Base-by-base conservation (phyloP, 2,329 filamentous ascomycete species). In the Sporothrix phasma region DNA sequence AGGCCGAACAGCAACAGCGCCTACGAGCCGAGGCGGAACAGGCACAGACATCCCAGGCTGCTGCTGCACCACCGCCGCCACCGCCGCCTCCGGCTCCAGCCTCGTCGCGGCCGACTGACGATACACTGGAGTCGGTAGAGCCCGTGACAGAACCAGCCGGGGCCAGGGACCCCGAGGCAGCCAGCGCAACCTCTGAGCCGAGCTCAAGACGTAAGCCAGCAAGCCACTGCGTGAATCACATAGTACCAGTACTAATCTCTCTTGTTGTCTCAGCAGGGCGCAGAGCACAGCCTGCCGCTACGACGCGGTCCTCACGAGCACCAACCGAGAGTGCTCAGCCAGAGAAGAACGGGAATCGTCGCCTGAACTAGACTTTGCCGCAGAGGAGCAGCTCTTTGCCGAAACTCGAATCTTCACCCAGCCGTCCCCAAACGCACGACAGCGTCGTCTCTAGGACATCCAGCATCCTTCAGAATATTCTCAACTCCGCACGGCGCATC, bases 361-460 rank as follows among this genome's bases (percentile, higher is more conserved):
- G 7, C 43, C 72, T 19, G 65, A 70, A 10, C 71, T 69, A 37
- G 75, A 73, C 64, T 79, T 74, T 67, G 68, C 65, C 11, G 70
- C 72, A 11, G 77, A 78, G 62, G 75, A 72, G 58, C 65, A 65
- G 19, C 53, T 79, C 5, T 79, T 73, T 66, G 61, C 67, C 1
- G 66, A 72, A 37, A 74, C 76, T 31, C 68, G 67, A n/a, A 63
- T 79, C 62, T 66, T 70, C 63, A 66, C 73, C 69, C 70, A 2
- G 22, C 58, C 15, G 39, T 66, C 39, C 56, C 62, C 8, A 31
- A 61, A 6, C 46, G 62, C 5, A 17, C 58, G 11, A 47, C 26
- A 24, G 61, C 53, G 61, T 67, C 29, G 47, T 65, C 3, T 39
- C 66, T 13, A 53, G 56, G 26, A 66, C 66, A 1, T 68, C 66